Percentiles rank a stretch among this genome's conserved stretches.
Conservation (phyloP, 352 stramenopile species). For the Phytophthora rubi region DNA sequence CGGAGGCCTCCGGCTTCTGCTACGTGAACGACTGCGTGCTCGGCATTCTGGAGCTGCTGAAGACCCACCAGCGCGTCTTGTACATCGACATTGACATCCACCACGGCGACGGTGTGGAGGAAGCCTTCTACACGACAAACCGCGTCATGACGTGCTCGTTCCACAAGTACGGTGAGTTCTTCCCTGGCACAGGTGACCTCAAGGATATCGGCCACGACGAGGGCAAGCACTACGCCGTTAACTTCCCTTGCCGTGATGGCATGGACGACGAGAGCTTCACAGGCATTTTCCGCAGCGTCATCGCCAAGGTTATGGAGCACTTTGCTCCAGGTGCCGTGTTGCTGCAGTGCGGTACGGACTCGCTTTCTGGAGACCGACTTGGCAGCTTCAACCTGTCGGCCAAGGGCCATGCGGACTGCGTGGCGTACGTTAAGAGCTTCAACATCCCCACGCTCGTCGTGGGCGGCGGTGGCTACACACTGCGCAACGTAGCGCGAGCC, state of each 20-base stretch:
- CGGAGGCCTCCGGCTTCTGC: slow-evolving; percentile 98
- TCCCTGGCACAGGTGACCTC: slow-evolving; percentile 95
- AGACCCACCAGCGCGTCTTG: slow-evolving; percentile 96
- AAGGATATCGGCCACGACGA: slow-evolving; percentile 87
- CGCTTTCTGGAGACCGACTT: slow-evolving; percentile 97
- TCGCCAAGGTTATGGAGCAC: slow-evolving; percentile 97
- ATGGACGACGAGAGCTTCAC: slow-evolving; percentile 98
- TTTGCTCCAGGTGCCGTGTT: slow-evolving; percentile 97
- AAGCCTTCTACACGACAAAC: slow-evolving; percentile 99
- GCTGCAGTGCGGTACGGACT: slow-evolving; percentile 98
- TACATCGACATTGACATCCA: slow-evolving; percentile 99
- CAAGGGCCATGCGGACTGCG: slow-evolving; percentile 97
- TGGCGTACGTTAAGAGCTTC: slow-evolving; percentile 97
- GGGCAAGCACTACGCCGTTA: slow-evolving; percentile 98
- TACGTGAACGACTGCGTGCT: slow-evolving; percentile 99
- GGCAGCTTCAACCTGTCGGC: slow-evolving; percentile 99
- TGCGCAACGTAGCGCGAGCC: slow-evolving; percentile 95
- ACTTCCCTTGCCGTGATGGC: slow-evolving; percentile 98
- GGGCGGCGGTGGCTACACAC: slow-evolving; percentile 97
- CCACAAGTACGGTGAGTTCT: slow-evolving; percentile 99
- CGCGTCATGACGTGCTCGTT: slow-evolving; percentile 98
- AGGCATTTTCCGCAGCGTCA: slow-evolving; percentile 90
- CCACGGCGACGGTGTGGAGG: slow-evolving; percentile 98
- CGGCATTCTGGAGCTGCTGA: slow-evolving; percentile 98
- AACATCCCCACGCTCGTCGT: slow-evolving; percentile 97